These are phyloP conservation scores for Trypanosoma avium DNA, from an alignment of 208 protist genomes.

Conservation along the genomic window DNA sequence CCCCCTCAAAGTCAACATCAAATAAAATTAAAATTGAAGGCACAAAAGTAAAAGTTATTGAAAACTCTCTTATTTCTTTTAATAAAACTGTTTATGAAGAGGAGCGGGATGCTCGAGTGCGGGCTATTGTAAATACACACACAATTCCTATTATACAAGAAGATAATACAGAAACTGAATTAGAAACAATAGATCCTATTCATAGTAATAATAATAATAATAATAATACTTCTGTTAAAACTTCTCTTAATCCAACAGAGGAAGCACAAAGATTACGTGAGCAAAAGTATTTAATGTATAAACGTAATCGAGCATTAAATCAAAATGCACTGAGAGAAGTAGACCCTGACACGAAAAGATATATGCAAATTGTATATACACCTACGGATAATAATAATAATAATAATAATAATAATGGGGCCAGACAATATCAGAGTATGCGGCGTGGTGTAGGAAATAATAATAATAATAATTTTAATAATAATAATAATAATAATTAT, in stretches of 20 bases:
- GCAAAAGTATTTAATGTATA: constrained; percentile 25
- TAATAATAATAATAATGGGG: constrained; percentile 16
- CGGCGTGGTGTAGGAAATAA: constrained; percentile 4
- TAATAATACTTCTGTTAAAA: constrained; percentile 17
- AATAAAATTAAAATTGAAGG: not conserved
- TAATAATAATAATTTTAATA: no score
- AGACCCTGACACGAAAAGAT: constrained; percentile 56
- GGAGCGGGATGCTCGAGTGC: constrained; percentile 60
- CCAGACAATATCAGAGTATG: constrained; percentile 8
- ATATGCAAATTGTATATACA: constrained; percentile 49
- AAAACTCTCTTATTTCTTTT: no score
- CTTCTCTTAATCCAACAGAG: constrained; percentile 24
- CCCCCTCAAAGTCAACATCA: constrained; percentile 4
- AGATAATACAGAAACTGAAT: not conserved
- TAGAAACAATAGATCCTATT: not conserved
- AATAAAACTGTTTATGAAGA: constrained; percentile 57
- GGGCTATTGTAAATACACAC: constrained; percentile 25
- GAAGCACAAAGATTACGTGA: constrained; percentile 25
- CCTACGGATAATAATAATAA: no score
- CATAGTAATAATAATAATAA: constrained; percentile 3
- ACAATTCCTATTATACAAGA: not conserved
- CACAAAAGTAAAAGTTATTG: no score
- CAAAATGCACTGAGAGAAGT: constrained; percentile 80
- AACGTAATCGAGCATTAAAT: constrained; percentile 46
- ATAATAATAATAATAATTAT: no score